phyloP scores from a whole-genome alignment of 1,139 yeast species.

The Lodderomyces pseudojiufengensis region DNA sequence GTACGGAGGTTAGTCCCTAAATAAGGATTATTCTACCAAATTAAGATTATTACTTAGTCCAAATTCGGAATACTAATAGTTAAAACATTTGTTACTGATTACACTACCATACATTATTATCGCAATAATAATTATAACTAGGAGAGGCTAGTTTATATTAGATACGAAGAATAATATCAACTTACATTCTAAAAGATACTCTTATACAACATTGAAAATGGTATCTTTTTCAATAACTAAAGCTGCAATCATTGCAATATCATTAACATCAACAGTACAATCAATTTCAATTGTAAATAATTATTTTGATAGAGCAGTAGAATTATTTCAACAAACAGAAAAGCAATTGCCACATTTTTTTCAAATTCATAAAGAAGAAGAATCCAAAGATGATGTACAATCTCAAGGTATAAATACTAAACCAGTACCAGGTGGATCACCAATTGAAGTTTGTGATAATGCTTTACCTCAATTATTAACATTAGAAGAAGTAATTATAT shows the following conservation, averaged over 20 bases:
- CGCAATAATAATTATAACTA: too few species aligned
- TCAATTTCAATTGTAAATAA: conserved; percentile 16
- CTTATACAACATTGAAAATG: conserved; percentile 17
- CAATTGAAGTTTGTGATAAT: conserved; percentile 72
- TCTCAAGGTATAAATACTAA: conserved; percentile 24
- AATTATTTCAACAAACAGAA: conserved; percentile 14
- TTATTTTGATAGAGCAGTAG: conserved; percentile 18
- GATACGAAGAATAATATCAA: too few species aligned
- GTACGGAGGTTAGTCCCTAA: too few species aligned
- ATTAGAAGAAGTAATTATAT: conserved; percentile 55
- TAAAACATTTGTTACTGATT: too few species aligned
- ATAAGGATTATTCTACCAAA: neutral
- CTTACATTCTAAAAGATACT: too few species aligned
- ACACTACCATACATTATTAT: too few species aligned
- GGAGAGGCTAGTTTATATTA: too few species aligned
- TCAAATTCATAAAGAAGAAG: neutral
- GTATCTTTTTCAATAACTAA: conserved; percentile 27
- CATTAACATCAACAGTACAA: conserved; percentile 17
- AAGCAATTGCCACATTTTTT: neutral
- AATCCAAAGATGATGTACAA: conserved; percentile 1
- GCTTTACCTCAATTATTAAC: conserved; percentile 58
- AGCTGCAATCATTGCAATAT: conserved; percentile 17
- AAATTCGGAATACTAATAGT: too few species aligned
- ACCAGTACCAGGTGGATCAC: conserved; percentile 90
- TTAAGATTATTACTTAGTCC: too few species aligned